A percentile compares a stretch with the other conserved stretches of the same genome.
Conservation (phyloP, 73 alveolate species). For the Symbiodinium pilosum region DNA sequence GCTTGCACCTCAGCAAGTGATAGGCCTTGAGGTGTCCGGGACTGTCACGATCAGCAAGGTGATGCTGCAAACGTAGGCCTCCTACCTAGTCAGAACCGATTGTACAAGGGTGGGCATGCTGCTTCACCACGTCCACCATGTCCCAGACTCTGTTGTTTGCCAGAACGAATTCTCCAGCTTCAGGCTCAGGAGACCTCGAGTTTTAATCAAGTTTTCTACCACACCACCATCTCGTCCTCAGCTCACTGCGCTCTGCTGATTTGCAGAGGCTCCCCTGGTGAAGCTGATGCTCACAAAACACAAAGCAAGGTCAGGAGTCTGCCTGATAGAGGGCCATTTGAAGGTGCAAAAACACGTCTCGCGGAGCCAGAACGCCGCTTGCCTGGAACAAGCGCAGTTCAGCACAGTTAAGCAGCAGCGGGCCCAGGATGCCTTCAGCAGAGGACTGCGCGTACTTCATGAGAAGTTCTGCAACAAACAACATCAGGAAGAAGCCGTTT, state of each 20-base stretch:
- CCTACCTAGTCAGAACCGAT: too few species aligned
- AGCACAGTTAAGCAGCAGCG: too few species aligned
- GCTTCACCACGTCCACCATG: background rate
- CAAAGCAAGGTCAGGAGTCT: too few species aligned
- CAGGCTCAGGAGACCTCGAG: constrained; percentile 7
- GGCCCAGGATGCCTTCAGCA: background rate
- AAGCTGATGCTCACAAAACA: too few species aligned
- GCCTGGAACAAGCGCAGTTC: background rate
- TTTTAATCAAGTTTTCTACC: background rate
- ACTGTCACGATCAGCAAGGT: constrained; percentile 8
- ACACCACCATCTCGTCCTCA: background rate
- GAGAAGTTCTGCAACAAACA: background rate
- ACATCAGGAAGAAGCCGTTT: too few species aligned
- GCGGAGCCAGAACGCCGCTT: constrained; percentile 14
- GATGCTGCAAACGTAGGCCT: constrained; percentile 5
- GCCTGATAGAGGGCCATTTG: background rate
- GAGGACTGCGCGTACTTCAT: constrained; percentile 17
- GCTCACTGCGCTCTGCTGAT: constrained; percentile 6
- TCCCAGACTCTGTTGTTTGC: constrained; percentile 17
- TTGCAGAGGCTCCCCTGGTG: constrained; percentile 20
- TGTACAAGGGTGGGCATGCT: too few species aligned
- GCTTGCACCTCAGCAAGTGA: too few species aligned
- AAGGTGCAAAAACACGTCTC: background rate
- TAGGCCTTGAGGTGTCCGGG: constrained; percentile 16
- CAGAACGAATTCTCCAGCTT: constrained; percentile 19